Conservation (phyloP, 495 filamentous ascomycete species). For the Stereocaulon alpinum region DNA sequence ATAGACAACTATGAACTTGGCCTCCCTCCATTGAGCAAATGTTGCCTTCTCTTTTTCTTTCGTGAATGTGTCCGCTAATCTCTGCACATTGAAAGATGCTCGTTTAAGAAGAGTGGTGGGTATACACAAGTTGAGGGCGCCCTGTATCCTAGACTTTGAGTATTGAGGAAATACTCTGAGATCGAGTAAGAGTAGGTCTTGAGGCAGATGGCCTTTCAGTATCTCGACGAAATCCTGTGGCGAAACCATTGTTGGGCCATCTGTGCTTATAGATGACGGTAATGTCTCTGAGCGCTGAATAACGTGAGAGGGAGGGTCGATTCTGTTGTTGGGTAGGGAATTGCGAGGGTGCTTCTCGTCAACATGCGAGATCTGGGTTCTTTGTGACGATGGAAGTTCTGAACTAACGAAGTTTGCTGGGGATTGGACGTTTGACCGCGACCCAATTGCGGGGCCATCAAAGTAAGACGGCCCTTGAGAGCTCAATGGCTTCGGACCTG, state of each 20-base stretch:
- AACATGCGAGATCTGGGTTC: conserved; percentile 28
- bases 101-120: conserved; percentile 90
- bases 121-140: conserved; percentile 85
- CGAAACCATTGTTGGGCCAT: conserved; percentile 45
- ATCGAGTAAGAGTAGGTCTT: conserved; percentile 69
- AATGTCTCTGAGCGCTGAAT: conserved; percentile 47
- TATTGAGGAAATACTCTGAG: conserved; percentile 80
- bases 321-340: conserved; percentile 34
- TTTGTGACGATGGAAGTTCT: conserved; percentile 15
- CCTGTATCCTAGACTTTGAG: conserved; percentile 58
- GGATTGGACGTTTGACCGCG: conserved; percentile 22
- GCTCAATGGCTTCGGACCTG: conserved; percentile 22
- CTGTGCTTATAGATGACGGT: conserved; percentile 32
- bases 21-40: conserved; percentile 66
- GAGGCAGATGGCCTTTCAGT: conserved; percentile 41
- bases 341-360: conserved; percentile 43
- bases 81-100: conserved; percentile 82
- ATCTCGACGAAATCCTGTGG: conserved; percentile 55
- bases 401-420: conserved; percentile 30
- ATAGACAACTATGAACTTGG: conserved; percentile 75
- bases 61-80: conserved; percentile 80
- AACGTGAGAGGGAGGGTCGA: conserved; percentile 20
- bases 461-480: conserved; percentile 25
- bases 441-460: conserved; percentile 24
- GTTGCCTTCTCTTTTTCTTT: conserved; percentile 57